Base-by-base conservation (phyloP, 306 rosid species). In the Quercus variabilis region DNA sequence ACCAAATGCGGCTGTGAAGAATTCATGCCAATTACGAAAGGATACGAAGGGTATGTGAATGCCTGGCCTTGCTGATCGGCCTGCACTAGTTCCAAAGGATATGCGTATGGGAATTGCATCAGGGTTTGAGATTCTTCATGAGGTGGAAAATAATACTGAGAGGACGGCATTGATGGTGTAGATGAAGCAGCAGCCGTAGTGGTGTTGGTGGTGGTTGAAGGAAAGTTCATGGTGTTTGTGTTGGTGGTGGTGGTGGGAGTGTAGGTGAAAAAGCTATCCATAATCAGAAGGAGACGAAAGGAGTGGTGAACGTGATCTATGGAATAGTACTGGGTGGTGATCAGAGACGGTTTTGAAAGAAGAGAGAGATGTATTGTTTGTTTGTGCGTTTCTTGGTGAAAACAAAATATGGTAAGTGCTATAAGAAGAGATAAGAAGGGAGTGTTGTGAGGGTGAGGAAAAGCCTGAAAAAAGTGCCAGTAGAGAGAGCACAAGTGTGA, bases 401-500 rank as follows among this genome's bases (percentile, higher is more conserved):
- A 73, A 55, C 31, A 49, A 31, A 55, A 25, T 58, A 9, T 72
- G 41, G 30, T 82, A 10, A 49, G 5, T 11, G 3, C 46, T 49
- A 49, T 49, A 49, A 12, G 46, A 38, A 38, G 46, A 38, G 54
- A 58, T 76, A 55, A 52, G 67, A 75, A 80, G 20, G 15, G 63
- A 0, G 46, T 38, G 46, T 38, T 38, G 46, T 38, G 11, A 38
- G 46, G 15, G 54, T 49, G 72, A 18, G n/a, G 55, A 49, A 31
- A 60, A 30, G 57, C 30, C 14, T 69, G 76, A 68, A 51, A 41
- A 69, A 5, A 28, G 17, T 73, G 78, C 76, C 79, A 78, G 25
- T 75, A 73, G 68, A 84, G 79, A 28, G 76, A 71, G 69, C n/a
- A 52, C 75, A 81, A 19, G 85, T 76, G 82, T 73, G 64, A 71